Evolutionary conservation across 805 yeast genomes (phyloP).

Genomic region (Vanderwaltozyma tropicalis): DNA sequence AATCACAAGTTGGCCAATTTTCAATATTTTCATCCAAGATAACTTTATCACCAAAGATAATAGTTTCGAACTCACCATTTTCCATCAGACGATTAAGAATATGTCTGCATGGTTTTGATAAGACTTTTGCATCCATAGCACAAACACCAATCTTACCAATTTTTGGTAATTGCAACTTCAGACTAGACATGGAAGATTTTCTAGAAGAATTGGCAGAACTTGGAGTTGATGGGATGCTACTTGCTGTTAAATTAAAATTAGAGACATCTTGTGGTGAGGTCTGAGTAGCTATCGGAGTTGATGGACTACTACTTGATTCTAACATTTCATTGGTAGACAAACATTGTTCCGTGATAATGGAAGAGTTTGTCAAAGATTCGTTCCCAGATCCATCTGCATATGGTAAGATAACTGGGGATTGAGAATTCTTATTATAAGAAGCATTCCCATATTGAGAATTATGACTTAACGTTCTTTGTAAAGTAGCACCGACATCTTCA

Average conservation of each 20-base stretch:
- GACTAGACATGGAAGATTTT: slow-evolving; percentile 18
- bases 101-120: slow-evolving; percentile 90
- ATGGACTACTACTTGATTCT: background rate
- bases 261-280: background rate
- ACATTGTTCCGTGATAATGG: background rate
- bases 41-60: slow-evolving; percentile 94
- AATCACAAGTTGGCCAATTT: slow-evolving; percentile 99
- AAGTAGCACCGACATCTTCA: slow-evolving; percentile 16
- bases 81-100: slow-evolving; percentile 81
- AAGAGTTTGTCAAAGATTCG: background rate
- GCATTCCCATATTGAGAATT: slow-evolving; percentile 10
- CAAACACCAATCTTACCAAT: slow-evolving; percentile 96
- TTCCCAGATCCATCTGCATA: slow-evolving; percentile 10
- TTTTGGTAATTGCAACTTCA: slow-evolving; percentile 42
- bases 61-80: slow-evolving; percentile 91
- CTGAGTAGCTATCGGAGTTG: background rate
- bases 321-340: background rate
- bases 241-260: background rate
- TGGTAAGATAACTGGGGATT: slow-evolving; percentile 3
- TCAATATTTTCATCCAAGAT: slow-evolving; percentile 87
- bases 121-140: slow-evolving; percentile 96
- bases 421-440: background rate
- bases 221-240: slow-evolving; percentile 6
- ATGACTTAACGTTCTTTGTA: slow-evolving; percentile 20
- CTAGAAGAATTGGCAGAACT: slow-evolving; percentile 22